Evolutionary conservation across 345 rosid genomes (phyloP).

Genomic region (Psidium friedrichsthalianum): DNA sequence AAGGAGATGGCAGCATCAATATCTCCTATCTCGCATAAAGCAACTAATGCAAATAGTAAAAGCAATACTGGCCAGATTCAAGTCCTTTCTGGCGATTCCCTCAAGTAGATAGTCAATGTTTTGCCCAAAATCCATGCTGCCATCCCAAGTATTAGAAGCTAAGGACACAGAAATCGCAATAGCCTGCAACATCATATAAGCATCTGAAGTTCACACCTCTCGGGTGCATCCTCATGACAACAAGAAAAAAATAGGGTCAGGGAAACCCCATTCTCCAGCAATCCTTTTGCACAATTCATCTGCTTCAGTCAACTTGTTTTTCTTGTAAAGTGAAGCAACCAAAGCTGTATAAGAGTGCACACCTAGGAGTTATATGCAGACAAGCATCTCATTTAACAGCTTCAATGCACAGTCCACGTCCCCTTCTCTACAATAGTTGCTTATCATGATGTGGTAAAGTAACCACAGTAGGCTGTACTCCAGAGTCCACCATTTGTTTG

Average conservation of each 20-base stretch:
- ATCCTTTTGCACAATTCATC: constrained; percentile 30
- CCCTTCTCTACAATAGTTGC: constrained; percentile 45
- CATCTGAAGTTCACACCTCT: constrained; percentile 36
- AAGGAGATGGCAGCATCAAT: constrained; percentile 20
- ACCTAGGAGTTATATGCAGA: constrained; percentile 13
- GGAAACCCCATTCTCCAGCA: constrained; percentile 42
- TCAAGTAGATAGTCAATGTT: constrained; percentile 37
- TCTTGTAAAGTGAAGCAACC: constrained; percentile 37
- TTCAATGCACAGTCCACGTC: constrained; percentile 35
- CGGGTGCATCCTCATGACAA: constrained; percentile 37
- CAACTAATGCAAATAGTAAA: constrained; percentile 38
- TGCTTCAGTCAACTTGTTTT: constrained; percentile 28
- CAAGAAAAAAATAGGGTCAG: constrained; percentile 54
- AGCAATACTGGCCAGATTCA: constrained; percentile 30
- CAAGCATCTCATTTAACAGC: constrained; percentile 25
- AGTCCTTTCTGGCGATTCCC: constrained; percentile 26
- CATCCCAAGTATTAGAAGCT: constrained; percentile 13
- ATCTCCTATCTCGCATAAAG: constrained; percentile 36
- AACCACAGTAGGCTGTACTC: constrained; percentile 23
- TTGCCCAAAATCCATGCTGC: constrained; percentile 8
- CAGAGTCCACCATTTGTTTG: constrained; percentile 28
- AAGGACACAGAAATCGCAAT: constrained; percentile 38
- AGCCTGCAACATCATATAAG: constrained; percentile 31
- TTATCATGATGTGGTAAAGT: constrained; percentile 43
- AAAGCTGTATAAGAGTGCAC: constrained; percentile 51